Conservation (phyloP, 768 basidiomycete species). For the Boletus patriciae region DNA sequence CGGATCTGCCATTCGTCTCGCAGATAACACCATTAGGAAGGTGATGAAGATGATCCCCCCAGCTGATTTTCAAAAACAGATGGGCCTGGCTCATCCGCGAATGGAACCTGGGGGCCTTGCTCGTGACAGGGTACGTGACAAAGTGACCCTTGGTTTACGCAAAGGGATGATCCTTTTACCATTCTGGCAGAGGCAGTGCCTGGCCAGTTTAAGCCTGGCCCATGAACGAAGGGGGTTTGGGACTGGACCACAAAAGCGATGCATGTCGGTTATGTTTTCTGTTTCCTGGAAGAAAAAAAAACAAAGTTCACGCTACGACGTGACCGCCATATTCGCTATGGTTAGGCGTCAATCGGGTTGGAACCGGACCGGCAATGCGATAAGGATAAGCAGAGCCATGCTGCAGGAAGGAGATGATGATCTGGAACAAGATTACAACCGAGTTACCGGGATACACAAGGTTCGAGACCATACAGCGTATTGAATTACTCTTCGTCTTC, state of each 20-base stretch:
- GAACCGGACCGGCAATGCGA: conserved; percentile 7
- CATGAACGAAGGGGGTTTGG: not conserved
- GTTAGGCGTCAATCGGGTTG: conserved; percentile 1
- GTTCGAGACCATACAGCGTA: conserved; percentile 31
- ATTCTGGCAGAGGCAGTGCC: conserved; percentile 24
- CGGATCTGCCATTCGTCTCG: conserved; percentile 14
- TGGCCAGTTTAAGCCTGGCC: not conserved
- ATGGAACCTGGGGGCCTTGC: conserved; percentile 10
- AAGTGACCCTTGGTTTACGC: conserved; percentile 6
- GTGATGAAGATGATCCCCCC: conserved; percentile 11
- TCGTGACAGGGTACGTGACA: conserved; percentile 19
- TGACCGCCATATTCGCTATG: conserved; percentile 5
- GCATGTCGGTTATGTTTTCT: conserved; percentile 2
- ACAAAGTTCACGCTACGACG: conserved; percentile 6
- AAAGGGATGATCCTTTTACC: conserved; percentile 19
- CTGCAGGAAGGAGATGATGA: conserved; percentile 13
- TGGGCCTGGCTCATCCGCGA: conserved; percentile 7
- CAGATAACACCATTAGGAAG: conserved; percentile 24
- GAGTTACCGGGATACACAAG: conserved; percentile 34
- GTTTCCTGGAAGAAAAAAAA: not conserved
- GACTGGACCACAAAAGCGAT: not conserved
- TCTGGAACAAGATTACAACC: conserved; percentile 21
- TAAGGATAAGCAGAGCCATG: conserved; percentile 1
- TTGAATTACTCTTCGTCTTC: conserved; percentile 32
- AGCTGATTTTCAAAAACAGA: conserved; percentile 17